phyloP scores from a whole-genome alignment of 306 rosid genomes.

The Mimosa bimucronata region DNA sequence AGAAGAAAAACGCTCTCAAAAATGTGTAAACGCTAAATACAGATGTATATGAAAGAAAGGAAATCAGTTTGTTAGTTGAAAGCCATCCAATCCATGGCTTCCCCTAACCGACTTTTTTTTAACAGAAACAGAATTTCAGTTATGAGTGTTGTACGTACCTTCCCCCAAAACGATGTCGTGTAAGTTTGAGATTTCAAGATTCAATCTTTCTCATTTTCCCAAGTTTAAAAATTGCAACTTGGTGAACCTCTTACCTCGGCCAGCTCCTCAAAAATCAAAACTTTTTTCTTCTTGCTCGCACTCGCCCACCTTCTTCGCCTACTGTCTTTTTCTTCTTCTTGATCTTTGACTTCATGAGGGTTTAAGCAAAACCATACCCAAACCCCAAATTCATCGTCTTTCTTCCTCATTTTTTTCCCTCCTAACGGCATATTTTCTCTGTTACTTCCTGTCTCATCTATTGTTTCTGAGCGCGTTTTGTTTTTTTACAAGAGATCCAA shows the following conservation, averaged over 20 bases:
- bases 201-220: neutral
- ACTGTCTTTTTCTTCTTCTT: conserved; percentile 1
- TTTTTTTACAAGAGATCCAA: conserved; percentile 36
- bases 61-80: neutral
- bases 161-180: neutral
- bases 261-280: conserved; percentile 20
- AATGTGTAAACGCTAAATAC: neutral
- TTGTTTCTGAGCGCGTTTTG: neutral
- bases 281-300: neutral
- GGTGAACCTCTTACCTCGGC: neutral
- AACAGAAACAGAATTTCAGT: conserved; percentile 17
- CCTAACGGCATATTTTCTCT: neutral
- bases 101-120: neutral
- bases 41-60: neutral
- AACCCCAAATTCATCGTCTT: conserved; percentile 36
- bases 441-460: neutral
- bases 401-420: neutral
- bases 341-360: conserved; percentile 39
- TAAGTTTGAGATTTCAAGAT: neutral
- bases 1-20: neutral
- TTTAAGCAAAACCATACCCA: conserved; percentile 34
- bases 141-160: neutral
- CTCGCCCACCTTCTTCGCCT: neutral
- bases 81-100: neutral
- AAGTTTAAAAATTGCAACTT: neutral